Evolutionary conservation across 305 asterid genomes (phyloP).

Genomic region (Euphrasia arctica): DNA sequence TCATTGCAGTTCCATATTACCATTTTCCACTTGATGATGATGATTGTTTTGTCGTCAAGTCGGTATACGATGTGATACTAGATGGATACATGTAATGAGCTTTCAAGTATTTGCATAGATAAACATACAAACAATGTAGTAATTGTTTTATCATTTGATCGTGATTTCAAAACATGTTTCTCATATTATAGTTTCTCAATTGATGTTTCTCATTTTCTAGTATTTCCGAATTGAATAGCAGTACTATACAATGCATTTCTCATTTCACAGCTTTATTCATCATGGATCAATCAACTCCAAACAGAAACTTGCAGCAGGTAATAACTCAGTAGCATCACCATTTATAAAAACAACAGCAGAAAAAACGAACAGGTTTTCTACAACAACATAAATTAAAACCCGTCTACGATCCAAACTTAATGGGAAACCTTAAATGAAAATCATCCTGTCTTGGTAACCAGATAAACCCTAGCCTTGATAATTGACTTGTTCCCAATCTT

Average conservation of each 20-base stretch:
- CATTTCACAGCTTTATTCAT: not conserved
- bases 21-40: slow-evolving; percentile 8
- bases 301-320: not conserved
- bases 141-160: not conserved
- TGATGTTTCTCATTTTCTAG: too few relatives aligned
- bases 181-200: too few relatives aligned
- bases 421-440: not conserved
- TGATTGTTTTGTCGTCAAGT: slow-evolving; percentile 1
- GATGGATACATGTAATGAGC: slow-evolving; percentile 13
- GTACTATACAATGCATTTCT: not conserved
- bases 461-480: slow-evolving; percentile 76
- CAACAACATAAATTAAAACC: slow-evolving; percentile 4
- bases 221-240: too few relatives aligned
- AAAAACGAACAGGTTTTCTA: slow-evolving; percentile 8
- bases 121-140: slow-evolving; percentile 13
- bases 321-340: slow-evolving; percentile 13
- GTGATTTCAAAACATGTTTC: too few relatives aligned
- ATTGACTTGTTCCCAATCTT: slow-evolving; percentile 77
- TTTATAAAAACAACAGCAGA: slow-evolving; percentile 13
- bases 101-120: slow-evolving; percentile 21
- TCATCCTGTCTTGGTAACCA: slow-evolving; percentile 47
- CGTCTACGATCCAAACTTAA: not conserved
- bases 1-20: slow-evolving; percentile 11
- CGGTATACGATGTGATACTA: slow-evolving; percentile 9
- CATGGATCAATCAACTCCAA: not conserved